Evolutionary conservation across 257 asterid species (phyloP).

Genomic region (Oldenlandia corymbosa): DNA sequence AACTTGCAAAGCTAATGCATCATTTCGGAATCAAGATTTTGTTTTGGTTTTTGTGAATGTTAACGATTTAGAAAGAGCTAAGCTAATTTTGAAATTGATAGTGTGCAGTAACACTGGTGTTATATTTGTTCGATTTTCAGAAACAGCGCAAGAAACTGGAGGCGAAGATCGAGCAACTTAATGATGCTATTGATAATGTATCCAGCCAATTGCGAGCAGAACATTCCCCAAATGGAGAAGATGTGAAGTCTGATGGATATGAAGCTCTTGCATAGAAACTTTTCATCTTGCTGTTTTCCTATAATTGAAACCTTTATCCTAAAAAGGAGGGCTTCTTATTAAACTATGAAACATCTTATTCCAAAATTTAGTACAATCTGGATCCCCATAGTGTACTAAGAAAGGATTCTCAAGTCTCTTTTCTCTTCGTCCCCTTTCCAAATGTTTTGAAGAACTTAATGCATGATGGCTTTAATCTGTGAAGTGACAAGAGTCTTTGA

Average conservation of each 20-base stretch:
- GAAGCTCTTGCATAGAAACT: slow-evolving; percentile 51
- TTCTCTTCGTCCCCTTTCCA: not conserved
- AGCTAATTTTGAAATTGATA: not conserved
- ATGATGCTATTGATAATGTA: slow-evolving; percentile 70
- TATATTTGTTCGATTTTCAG: slow-evolving; percentile 32
- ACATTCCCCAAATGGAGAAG: slow-evolving; percentile 51
- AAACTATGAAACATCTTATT: not conserved
- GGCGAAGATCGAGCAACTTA: slow-evolving; percentile 80
- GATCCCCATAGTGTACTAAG: not conserved
- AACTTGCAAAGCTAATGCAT: not conserved
- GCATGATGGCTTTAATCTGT: not conserved
- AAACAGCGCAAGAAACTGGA: slow-evolving; percentile 70
- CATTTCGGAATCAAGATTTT: not conserved
- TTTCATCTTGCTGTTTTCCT: slow-evolving; percentile 1
- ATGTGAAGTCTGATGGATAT: slow-evolving; percentile 47
- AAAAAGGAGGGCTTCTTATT: not conserved
- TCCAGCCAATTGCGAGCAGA: slow-evolving; percentile 49
- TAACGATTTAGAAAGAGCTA: not conserved
- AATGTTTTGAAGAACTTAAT: not conserved
- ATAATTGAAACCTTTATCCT: not conserved
- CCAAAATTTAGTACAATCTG: not conserved
- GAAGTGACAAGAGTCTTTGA: not conserved
- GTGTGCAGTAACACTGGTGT: slow-evolving; percentile 6
- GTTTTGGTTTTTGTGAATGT: not conserved
- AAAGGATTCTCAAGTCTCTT: not conserved